Base-by-base conservation (phyloP, 352 stramenopile species). In the Phytophthora chlamydospora region DNA sequence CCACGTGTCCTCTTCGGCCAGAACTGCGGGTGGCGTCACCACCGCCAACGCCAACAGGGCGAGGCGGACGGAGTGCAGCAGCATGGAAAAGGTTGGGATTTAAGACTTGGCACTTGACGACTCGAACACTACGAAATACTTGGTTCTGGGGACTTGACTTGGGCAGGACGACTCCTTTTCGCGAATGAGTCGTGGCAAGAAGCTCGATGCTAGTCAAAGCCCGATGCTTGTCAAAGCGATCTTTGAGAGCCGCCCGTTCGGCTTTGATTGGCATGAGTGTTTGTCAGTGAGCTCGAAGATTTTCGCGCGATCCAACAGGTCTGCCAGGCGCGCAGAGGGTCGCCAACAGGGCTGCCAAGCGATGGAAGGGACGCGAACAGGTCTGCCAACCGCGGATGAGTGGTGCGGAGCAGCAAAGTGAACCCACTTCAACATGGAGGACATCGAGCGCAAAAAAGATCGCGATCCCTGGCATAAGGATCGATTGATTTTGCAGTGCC, bases 201-300 rank as follows among this genome's bases (percentile, higher is more conserved):
- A n/a, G 27, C 21, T n/a, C 6, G 12, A 9, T 35, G 32, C 16
- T 9, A 19, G 13, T 14, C 8, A 35, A 29, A 12, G 3, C n/a
- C 33, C 16, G 55, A 60, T 56, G 54, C 46, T 11, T 13, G 55
- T 61, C 48, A 55, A 61, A 59, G 6, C 3, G 31, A 65, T 63
- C 49, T 65, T 69, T 52, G 3, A 0, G 0, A 39, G 27, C 61
- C 61, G 61, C 55, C 27, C 61, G 42, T 62, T 62, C 13, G 3
- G 0, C 7, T 31, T 53, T 66, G 54, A 66, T 47, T 44, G 21
- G 41, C 53, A 59, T 1, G 16, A 27, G 12, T 40, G 16, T 31
- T 32, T 10, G 21, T 38, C 24, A 21, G n/a, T n/a, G n/a, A 24
- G 27, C 43, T 35, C 31, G 12, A 39, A 39, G 41, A 47, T 47